Conservation (phyloP, 441 rosid species). For the Bocquillonia castaneifolia region DNA sequence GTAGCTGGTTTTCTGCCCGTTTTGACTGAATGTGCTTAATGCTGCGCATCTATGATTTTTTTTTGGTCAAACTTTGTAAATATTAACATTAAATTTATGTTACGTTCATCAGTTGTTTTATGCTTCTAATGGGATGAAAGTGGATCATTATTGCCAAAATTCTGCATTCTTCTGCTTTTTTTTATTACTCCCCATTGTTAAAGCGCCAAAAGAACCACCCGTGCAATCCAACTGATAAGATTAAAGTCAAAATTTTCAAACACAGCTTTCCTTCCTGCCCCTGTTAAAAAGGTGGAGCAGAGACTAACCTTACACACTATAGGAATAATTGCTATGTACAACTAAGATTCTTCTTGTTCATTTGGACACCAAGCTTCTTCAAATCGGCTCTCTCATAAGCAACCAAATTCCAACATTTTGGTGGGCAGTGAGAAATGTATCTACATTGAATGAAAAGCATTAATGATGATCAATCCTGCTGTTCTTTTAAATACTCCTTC, state of each 20-base stretch:
- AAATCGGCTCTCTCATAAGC: neutral
- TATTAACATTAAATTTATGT: neutral
- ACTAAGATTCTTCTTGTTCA: neutral
- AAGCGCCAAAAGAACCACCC: neutral
- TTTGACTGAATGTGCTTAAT: neutral
- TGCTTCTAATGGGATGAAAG: neutral
- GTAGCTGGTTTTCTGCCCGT: neutral
- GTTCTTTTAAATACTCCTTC: slow-evolving; percentile 34
- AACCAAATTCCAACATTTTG: neutral
- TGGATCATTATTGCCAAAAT: neutral
- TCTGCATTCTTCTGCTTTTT: no score
- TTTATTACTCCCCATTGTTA: neutral
- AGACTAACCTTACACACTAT: neutral
- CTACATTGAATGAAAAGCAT: slow-evolving; percentile 17
- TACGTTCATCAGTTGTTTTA: neutral
- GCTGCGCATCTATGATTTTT: no score
- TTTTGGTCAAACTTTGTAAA: neutral
- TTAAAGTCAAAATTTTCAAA: neutral
- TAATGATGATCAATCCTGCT: slow-evolving; percentile 39
- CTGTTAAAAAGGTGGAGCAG: neutral
- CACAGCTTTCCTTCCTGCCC: neutral
- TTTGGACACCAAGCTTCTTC: neutral
- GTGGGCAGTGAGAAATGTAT: neutral
- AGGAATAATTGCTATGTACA: neutral
- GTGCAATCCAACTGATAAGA: neutral